These are phyloP conservation scores for Gnomoniopsis sp. DNA, from an alignment of 2,329 filamentous ascomycete species.

Conservation along the genomic window DNA sequence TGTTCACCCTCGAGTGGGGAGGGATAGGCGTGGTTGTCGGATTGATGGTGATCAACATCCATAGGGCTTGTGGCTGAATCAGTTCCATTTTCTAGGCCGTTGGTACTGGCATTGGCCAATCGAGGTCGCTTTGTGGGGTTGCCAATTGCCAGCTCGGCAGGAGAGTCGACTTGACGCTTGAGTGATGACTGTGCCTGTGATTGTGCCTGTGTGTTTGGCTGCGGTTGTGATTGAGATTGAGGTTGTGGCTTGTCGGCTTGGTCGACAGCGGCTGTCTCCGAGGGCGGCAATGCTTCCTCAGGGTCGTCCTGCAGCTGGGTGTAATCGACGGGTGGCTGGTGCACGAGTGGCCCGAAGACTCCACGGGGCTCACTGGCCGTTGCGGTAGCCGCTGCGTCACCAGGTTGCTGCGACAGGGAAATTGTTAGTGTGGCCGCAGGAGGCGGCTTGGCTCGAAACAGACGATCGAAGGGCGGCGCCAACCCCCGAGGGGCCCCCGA, in stretches of 20 bases:
- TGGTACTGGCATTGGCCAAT: constrained; percentile 56
- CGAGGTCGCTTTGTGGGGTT: constrained; percentile 57
- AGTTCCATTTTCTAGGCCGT: constrained; percentile 43
- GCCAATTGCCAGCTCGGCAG: constrained; percentile 48
- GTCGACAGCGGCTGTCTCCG: neutral
- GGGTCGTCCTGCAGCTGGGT: constrained; percentile 35
- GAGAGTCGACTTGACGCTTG: constrained; percentile 48
- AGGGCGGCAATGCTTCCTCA: constrained; percentile 20
- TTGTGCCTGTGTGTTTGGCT: constrained; percentile 20
- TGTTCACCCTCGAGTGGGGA: constrained; percentile 60
- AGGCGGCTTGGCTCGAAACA: constrained; percentile 15
- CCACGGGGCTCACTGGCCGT: constrained; percentile 44
- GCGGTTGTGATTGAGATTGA: constrained; percentile 16
- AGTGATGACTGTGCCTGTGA: constrained; percentile 36
- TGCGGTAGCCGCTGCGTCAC: constrained; percentile 43
- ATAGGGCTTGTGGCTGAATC: constrained; percentile 54
- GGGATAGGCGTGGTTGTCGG: constrained; percentile 59
- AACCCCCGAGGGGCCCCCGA: constrained; percentile 1
- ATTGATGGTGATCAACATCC: constrained; percentile 52
- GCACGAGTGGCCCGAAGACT: constrained; percentile 54
- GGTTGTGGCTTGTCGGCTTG: neutral
- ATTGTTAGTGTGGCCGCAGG: constrained; percentile 34
- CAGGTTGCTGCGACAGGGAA: constrained; percentile 44
- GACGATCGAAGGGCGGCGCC: constrained; percentile 6
- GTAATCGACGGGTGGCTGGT: constrained; percentile 39